A percentile compares a stretch with the other conserved stretches of the same genome.
These are phyloP conservation scores for Pontederia crassipes DNA, from an alignment of 176 grass and related monocot species.

Conservation along the genomic window DNA sequence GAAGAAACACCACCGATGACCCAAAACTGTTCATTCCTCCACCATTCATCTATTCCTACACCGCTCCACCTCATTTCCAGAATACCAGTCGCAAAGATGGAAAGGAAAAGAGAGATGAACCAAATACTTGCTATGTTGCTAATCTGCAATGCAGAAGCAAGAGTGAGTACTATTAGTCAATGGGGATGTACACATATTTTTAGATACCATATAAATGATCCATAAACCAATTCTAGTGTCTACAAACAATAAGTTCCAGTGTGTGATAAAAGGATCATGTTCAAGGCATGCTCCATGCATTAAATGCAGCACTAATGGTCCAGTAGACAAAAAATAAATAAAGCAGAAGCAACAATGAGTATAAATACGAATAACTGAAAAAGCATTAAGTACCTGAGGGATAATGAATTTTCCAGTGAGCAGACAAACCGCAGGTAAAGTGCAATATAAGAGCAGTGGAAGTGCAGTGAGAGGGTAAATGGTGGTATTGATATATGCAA, in stretches of 20 bases:
- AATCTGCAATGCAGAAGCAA: background rate
- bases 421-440: slow-evolving; percentile 9
- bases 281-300: no score
- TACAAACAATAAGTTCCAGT: background rate
- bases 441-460: slow-evolving; percentile 12
- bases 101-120: slow-evolving; percentile 17
- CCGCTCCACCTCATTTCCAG: slow-evolving; percentile 18
- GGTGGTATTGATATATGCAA: slow-evolving; percentile 20
- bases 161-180: background rate
- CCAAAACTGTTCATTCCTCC: slow-evolving; percentile 19
- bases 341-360: background rate
- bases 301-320: background rate
- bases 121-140: slow-evolving; percentile 18
- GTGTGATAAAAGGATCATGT: no score
- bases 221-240: background rate
- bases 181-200: background rate
- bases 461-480: slow-evolving; percentile 11
- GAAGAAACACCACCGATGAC: slow-evolving; percentile 15
- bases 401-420: slow-evolving; percentile 17
- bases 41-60: slow-evolving; percentile 14
- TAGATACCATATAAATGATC: background rate
- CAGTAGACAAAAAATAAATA: background rate
- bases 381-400: background rate
- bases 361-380: background rate
- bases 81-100: slow-evolving; percentile 17